Base-by-base conservation (phyloP, 139 green algal species). In the Tetradesmus obliquus region DNA sequence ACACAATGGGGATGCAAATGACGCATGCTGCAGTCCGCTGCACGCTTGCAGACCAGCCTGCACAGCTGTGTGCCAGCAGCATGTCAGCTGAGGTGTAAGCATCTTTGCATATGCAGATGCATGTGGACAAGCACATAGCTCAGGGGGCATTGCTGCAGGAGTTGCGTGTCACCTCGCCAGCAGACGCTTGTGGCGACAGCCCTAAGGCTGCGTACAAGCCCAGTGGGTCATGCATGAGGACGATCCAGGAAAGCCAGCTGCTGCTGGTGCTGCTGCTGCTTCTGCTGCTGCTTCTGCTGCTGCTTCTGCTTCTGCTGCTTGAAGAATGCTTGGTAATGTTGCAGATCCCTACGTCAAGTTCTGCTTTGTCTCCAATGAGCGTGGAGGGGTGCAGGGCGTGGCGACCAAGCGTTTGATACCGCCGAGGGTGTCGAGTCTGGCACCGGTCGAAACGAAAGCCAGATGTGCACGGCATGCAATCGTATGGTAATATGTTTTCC, bases 141-240 rank as follows among this genome's bases (percentile, higher is more conserved):
- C n/a, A 24, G 15, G 15, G 2, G 66, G 17, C n/a, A 19, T 19
- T 76, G 66, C 66, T 76, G 66, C 66, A 71, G 19, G 60, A 10
- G 5, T 24, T 17, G 2, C 15, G 66, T 76, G 66, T 13, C 71
- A 80, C 66, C 54, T 79, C 51, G n/a, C 24, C 32, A 51, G 62
- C n/a, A 93, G 84, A 88, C 32, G 58, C 91, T 79, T 93, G 91
- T 5, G 88, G 92, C 51, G 86, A 53, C 53, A 95, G 20, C 4
- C 93, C 93, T 69, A 95, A 85, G 24, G 87, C 60, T 1, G 10
- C 62, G 54, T 96, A 96, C 32, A 96, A 69, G 82, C 94, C 92
- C 3, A n/a, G 66, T 17, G 53, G 53, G 8, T 92, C 74, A 22
- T 53, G n/a, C 74, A 82, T 82, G 82, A 22, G 17, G 19, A 55